Conservation (phyloP, 352 stramenopile species). For the Globisporangium cederbergense region DNA sequence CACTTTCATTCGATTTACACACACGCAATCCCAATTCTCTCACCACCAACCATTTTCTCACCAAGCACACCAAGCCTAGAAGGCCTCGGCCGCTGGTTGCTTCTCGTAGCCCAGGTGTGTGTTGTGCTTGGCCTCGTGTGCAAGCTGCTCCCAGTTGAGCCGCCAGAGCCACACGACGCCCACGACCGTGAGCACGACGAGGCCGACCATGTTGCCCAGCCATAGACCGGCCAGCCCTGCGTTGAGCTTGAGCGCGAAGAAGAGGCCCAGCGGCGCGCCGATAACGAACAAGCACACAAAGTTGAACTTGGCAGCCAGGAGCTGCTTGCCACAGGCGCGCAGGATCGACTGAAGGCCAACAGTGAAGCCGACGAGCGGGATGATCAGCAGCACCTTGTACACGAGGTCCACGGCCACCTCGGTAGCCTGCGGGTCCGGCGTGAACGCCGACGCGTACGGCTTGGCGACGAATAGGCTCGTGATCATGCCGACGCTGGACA, state of each 20-base stretch:
- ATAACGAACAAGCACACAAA: neutral
- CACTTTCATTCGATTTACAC: neutral
- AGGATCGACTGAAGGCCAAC: neutral
- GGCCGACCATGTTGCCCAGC: constrained; percentile 50
- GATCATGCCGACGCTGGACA: constrained; percentile 5
- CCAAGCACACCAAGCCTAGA: neutral
- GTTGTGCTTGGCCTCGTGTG: constrained; percentile 16
- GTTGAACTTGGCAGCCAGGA: neutral
- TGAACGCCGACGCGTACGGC: constrained; percentile 16
- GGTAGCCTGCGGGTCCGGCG: neutral
- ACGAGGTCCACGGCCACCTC: neutral
- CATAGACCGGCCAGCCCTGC: constrained; percentile 37
- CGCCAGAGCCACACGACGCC: constrained; percentile 20
- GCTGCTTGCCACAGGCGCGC: neutral
- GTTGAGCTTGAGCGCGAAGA: constrained; percentile 12
- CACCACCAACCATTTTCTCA: neutral
- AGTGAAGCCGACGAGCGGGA: neutral
- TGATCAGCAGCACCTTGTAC: neutral
- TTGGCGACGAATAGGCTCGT: neutral
- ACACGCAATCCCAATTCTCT: neutral
- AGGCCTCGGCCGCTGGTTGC: neutral
- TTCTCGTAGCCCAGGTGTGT: constrained; percentile 17
- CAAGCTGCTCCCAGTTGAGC: constrained; percentile 12
- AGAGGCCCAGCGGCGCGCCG: constrained; percentile 3
- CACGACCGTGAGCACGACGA: constrained; percentile 32